These are phyloP conservation scores for Colletotrichum musae DNA, from an alignment of 2,329 filamentous ascomycete species.

Conservation along the genomic window DNA sequence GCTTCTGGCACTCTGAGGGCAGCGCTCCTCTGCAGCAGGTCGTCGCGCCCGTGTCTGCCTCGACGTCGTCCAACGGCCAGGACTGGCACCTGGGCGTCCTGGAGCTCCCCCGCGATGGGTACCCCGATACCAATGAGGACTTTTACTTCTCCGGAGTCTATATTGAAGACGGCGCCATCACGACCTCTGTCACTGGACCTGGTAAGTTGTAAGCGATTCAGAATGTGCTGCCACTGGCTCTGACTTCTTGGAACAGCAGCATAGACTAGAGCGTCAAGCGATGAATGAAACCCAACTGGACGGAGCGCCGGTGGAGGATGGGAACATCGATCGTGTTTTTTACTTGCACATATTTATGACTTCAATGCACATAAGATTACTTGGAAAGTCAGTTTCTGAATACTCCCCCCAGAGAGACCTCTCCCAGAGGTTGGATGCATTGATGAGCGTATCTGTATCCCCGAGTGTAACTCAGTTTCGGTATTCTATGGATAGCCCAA, in stretches of 20 bases:
- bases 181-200: slow-evolving; percentile 50
- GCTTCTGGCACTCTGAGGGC: slow-evolving; percentile 80
- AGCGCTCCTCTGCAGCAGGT: slow-evolving; percentile 69
- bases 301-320: no score
- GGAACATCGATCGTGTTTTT: no score
- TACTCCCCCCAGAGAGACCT: no score
- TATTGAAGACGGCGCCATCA: slow-evolving; percentile 65
- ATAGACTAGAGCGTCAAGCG: neutral
- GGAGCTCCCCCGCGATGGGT: slow-evolving; percentile 72
- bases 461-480: no score
- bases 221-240: neutral
- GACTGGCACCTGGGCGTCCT: slow-evolving; percentile 83
- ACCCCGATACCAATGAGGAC: slow-evolving; percentile 71
- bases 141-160: slow-evolving; percentile 82
- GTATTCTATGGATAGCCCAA: no score
- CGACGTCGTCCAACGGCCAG: slow-evolving; percentile 75
- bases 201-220: neutral
- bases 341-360: no score
- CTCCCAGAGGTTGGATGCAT: no score
- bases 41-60: slow-evolving; percentile 71
- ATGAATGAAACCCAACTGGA: no score
- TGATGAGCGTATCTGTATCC: no score
- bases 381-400: no score
- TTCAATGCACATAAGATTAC: no score
- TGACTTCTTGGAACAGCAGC: slow-evolving; percentile 14